Conservation (phyloP, 192 early-diverging fungal genomes). For the Paraglomus occultum region DNA sequence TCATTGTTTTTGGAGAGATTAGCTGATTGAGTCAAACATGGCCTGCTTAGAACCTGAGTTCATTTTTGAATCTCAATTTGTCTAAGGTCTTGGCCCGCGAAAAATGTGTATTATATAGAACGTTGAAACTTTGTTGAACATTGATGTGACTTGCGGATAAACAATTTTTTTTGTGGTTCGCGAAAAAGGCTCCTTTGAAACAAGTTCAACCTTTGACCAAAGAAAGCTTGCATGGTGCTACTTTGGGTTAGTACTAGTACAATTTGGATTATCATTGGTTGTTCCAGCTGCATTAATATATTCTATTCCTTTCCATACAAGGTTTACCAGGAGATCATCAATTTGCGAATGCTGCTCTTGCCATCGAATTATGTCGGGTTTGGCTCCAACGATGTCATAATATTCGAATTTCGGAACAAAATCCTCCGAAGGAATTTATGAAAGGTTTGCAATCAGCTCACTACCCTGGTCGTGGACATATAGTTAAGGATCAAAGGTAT, state of each 20-base stretch:
- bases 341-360: slow-evolving; percentile 78
- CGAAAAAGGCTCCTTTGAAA: slow-evolving; percentile 38
- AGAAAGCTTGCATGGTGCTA: slow-evolving; percentile 31
- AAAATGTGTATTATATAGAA: too few species aligned
- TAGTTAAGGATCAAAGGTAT: slow-evolving; percentile 47
- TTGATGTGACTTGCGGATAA: too few species aligned
- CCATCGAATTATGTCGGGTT: slow-evolving; percentile 63
- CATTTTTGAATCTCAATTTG: too few species aligned
- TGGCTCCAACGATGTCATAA: slow-evolving; percentile 58
- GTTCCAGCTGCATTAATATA: slow-evolving; percentile 15
- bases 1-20: too few species aligned
- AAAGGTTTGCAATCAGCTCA: slow-evolving; percentile 60
- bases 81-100: too few species aligned
- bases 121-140: too few species aligned
- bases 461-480: slow-evolving; percentile 93
- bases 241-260: slow-evolving; percentile 41
- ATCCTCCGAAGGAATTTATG: slow-evolving; percentile 51
- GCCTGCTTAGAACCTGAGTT: too few species aligned
- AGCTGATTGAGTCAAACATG: too few species aligned
- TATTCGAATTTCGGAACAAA: slow-evolving; percentile 26
- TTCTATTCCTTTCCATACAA: slow-evolving; percentile 34
- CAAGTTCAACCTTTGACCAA: slow-evolving; percentile 33
- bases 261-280: neutral
- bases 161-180: too few species aligned
- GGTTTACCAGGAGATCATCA: slow-evolving; percentile 87